Conservation (phyloP, 495 filamentous ascomycete species). For the Aspergillus leporis region DNA sequence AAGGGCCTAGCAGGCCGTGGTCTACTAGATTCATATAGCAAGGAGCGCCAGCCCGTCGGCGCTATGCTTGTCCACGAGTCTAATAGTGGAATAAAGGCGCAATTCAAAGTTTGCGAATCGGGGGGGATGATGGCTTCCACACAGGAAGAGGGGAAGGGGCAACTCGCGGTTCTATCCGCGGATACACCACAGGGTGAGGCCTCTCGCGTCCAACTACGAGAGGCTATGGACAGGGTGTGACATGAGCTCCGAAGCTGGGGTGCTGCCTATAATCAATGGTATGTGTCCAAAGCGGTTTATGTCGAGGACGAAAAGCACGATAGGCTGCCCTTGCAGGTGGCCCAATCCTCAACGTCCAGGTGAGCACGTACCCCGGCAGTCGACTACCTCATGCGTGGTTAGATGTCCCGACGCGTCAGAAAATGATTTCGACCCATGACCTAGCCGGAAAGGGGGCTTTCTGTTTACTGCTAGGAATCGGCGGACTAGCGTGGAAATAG, state of each 20-base stretch:
- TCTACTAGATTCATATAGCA: conserved; percentile 42
- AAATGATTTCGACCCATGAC: conserved; percentile 47
- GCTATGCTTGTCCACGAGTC: conserved; percentile 27
- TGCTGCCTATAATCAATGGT: conserved; percentile 49
- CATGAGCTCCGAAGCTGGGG: conserved; percentile 49
- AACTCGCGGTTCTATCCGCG: background rate
- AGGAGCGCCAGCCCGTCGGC: conserved; percentile 50
- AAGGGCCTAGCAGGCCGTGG: conserved; percentile 33
- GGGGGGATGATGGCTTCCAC: conserved; percentile 31
- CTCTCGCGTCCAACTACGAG: conserved; percentile 3
- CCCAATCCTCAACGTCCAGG: conserved; percentile 22
- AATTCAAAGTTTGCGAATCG: conserved; percentile 31
- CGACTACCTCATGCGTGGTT: conserved; percentile 55
- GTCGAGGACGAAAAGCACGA: conserved; percentile 1
- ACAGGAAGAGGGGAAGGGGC: conserved; percentile 23
- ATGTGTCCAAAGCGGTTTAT: conserved; percentile 30
- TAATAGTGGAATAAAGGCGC: conserved; percentile 43
- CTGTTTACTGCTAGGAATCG: conserved; percentile 45
- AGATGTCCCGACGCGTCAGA: conserved; percentile 32
- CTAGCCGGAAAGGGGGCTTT: conserved; percentile 51
- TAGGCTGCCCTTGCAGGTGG: background rate
- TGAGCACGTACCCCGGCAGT: conserved; percentile 46
- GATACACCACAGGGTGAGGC: background rate
- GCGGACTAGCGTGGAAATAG: conserved; percentile 43
- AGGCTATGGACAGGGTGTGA: conserved; percentile 33